Percentiles rank a stretch among this genome's conserved stretches.
Evolutionary conservation across 2,329 filamentous ascomycete species (phyloP).

Genomic region (Ophiostoma sp.): DNA sequence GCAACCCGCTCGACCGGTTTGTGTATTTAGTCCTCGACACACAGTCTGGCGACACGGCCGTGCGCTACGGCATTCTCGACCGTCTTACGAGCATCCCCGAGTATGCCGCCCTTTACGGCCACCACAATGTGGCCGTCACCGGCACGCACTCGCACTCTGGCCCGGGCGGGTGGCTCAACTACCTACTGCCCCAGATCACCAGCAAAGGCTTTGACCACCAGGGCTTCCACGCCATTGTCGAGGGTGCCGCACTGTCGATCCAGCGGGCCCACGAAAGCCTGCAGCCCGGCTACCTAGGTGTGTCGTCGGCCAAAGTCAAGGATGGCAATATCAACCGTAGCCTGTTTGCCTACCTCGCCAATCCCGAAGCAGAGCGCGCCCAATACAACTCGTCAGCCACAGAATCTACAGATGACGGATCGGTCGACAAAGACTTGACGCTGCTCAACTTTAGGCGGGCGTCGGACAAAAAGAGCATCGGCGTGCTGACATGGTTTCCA

Average conservation of each 20-base stretch:
- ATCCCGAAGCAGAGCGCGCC: constrained; percentile 66
- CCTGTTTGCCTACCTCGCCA: constrained; percentile 76
- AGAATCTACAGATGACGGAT: constrained; percentile 25
- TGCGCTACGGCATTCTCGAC: constrained; percentile 75
- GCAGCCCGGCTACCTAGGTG: constrained; percentile 56
- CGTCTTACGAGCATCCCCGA: constrained; percentile 63
- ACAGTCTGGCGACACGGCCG: constrained; percentile 77
- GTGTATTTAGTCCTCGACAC: constrained; percentile 85
- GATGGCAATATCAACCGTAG: constrained; percentile 80
- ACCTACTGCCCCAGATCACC: constrained; percentile 82
- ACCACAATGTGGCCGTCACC: constrained; percentile 79
- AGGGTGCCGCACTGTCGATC: constrained; percentile 75
- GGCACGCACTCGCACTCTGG: constrained; percentile 89
- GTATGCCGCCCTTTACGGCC: constrained; percentile 63
- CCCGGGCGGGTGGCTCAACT: constrained; percentile 87
- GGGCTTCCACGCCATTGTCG: constrained; percentile 80
- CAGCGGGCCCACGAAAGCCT: constrained; percentile 63
- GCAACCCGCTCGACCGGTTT: constrained; percentile 63
- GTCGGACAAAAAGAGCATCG: constrained; percentile 66
- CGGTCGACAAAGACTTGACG: constrained; percentile 69
- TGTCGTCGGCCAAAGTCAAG: constrained; percentile 55
- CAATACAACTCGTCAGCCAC: constrained; percentile 50
- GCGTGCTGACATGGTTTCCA: constrained; percentile 84
- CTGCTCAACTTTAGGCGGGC: constrained; percentile 67
- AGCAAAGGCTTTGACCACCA: constrained; percentile 79